Base-by-base conservation (phyloP, 306 rosid species). In the Hippophae rhamnoides region DNA sequence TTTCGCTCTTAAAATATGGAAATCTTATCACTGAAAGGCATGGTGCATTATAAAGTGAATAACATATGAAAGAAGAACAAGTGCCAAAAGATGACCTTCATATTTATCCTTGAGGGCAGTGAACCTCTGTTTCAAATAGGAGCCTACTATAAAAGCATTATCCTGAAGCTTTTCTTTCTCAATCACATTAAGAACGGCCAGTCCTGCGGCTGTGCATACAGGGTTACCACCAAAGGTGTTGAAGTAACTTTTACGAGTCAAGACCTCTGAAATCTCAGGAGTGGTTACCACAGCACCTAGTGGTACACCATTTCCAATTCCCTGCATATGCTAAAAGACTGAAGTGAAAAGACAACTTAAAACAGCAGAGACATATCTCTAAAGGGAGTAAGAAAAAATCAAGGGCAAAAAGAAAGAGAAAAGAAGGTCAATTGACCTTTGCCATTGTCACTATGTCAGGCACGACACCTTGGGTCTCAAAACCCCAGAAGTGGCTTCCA, bases 401-500 rank as follows among this genome's bases (percentile, higher is more conserved):
- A 31, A 18, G 53, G 18, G 3, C 18, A 8, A 18, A 42, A 41
- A 42, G 27, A 47, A 51, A 52, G 47, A 67, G 23, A 68, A 62
- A 46, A 56, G 12, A 8, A 25, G 25, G 52, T 46, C 3, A 7
- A 62, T 49, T 62, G 71, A 88, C 96, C 95, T 92, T 92, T 12
- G 99, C 99, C 84, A 92, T 68, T 61, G 99, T 88, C 42, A 92
- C 99, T 18, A 92, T 85, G 69, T 92, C 99, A 65, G 99, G 99
- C 54, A 80, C 84, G 49, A 92, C 99, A 23, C 95, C 95, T 44
- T 88, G 99, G 43, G 76, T n/a, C 73, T 92, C 90, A 66, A 88
- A 92, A 41, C 95, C 95, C 99, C 99, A 92, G 69, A 88, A 92
- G 75, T 76, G 78, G 79, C 87, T 85, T 50, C 99, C 99, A 23